phyloP scores from a whole-genome alignment of 305 asterid genomes.

The Fraxinus paxiana region DNA sequence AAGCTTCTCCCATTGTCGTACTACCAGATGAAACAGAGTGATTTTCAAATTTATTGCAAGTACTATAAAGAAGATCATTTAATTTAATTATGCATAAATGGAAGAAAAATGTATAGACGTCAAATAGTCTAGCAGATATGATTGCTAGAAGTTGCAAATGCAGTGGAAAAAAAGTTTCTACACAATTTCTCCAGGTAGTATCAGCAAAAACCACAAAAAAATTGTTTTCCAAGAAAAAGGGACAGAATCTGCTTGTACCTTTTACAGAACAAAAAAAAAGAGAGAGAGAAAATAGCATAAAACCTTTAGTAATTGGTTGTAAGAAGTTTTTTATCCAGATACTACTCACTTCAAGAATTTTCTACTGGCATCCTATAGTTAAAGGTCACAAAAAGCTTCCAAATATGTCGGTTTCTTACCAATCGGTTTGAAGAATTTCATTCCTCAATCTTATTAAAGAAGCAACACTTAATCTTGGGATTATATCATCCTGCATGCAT shows the following conservation, averaged over 20 bases:
- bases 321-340: neutral
- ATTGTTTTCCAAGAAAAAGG: neutral
- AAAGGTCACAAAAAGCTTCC: neutral
- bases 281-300: neutral
- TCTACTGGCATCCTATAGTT: neutral
- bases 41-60: neutral
- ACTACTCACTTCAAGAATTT: neutral
- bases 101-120: neutral
- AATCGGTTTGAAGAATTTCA: slow-evolving; percentile 75
- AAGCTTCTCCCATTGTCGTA: neutral
- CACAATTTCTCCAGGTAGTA: neutral
- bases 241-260: neutral
- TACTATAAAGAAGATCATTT: neutral
- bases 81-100: neutral
- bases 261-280: neutral
- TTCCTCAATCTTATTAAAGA: slow-evolving; percentile 77
- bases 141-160: neutral
- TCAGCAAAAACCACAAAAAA: neutral
- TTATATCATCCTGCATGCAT: slow-evolving; percentile 65
- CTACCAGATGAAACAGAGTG: neutral
- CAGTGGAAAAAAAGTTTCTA: neutral
- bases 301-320: neutral
- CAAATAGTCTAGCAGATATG: neutral
- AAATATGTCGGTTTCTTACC: slow-evolving; percentile 47
- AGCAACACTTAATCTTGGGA: slow-evolving; percentile 71